These are phyloP conservation scores for Trichoderma endophyticum DNA, from an alignment of 2,329 filamentous ascomycete genomes.

Conservation along the genomic window DNA sequence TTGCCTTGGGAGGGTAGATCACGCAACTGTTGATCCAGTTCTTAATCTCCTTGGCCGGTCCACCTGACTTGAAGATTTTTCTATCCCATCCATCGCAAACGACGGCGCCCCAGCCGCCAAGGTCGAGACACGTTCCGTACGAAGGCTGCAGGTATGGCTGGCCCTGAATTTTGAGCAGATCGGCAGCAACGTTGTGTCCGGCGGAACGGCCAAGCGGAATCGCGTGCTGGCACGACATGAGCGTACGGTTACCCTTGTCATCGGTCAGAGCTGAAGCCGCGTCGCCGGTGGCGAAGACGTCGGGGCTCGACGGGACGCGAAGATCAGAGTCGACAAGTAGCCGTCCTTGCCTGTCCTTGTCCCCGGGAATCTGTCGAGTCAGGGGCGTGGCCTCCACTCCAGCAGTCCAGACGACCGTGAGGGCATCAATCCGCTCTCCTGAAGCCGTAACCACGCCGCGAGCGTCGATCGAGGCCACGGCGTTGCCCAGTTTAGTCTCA, in stretches of 20 bases:
- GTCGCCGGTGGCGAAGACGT: conserved; percentile 36
- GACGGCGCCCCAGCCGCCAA: conserved; percentile 31
- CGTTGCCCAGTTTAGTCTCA: conserved; percentile 30
- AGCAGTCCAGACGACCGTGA: conserved; percentile 37
- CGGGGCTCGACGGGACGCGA: conserved; percentile 22
- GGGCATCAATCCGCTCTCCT: conserved; percentile 33
- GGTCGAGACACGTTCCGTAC: conserved; percentile 35
- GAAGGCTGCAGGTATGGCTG: conserved; percentile 29
- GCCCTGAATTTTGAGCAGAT: conserved; percentile 28
- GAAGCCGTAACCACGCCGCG: conserved; percentile 26
- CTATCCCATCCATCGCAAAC: conserved; percentile 32
- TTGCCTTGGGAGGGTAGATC: conserved; percentile 33
- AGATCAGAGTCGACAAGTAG: conserved; percentile 31
- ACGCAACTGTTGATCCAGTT: conserved; percentile 31
- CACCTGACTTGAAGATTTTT: conserved; percentile 27
- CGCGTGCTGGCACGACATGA: conserved; percentile 41
- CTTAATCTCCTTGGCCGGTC: conserved; percentile 34
- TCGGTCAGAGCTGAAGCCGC: conserved; percentile 28
- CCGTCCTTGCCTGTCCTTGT: conserved; percentile 29
- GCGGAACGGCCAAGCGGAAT: conserved; percentile 32
- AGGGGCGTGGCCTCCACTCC: conserved; percentile 33
- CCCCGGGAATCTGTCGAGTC: conserved; percentile 30
- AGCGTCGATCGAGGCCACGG: conserved; percentile 27
- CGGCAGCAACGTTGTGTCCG: conserved; percentile 33
- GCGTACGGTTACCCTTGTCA: conserved; percentile 26